A percentile compares a stretch with the other conserved stretches of the same genome.
Conservation (phyloP, 2,329 filamentous ascomycete species). For the Lasiodiplodia hormozganensis region DNA sequence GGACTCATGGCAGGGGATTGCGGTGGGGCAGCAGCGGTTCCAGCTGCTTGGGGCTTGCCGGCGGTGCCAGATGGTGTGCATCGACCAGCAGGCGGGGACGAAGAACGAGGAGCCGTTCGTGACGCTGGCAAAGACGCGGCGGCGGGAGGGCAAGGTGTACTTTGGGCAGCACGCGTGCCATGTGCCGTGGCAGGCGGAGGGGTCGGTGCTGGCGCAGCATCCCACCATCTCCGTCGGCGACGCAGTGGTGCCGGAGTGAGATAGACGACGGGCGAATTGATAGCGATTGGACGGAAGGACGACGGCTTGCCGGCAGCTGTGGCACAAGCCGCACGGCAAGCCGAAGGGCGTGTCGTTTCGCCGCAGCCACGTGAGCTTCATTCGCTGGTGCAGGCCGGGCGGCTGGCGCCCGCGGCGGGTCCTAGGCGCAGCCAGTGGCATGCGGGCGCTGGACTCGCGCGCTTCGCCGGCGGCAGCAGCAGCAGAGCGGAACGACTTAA, state of each 20-base stretch:
- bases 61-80: slow-evolving; percentile 94
- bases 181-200: slow-evolving; percentile 38
- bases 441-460: slow-evolving; percentile 3
- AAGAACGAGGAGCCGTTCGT: slow-evolving; percentile 81
- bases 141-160: slow-evolving; percentile 81
- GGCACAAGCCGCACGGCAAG: slow-evolving; percentile 12
- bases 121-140: slow-evolving; percentile 85
- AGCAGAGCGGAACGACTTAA: background rate
- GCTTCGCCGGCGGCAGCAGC: slow-evolving; percentile 3
- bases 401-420: slow-evolving; percentile 12
- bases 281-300: slow-evolving; percentile 11
- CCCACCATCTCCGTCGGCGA: slow-evolving; percentile 50
- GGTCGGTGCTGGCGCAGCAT: slow-evolving; percentile 40
- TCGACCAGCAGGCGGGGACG: slow-evolving; percentile 82
- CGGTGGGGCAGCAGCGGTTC: slow-evolving; percentile 70
- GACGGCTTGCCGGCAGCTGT: slow-evolving; percentile 13
- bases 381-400: slow-evolving; percentile 2
- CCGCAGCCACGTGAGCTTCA: slow-evolving; percentile 23
- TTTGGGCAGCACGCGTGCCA: slow-evolving; percentile 80
- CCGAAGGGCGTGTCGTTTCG: slow-evolving; percentile 9
- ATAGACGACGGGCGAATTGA: slow-evolving; percentile 13
- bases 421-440: background rate
- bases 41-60: slow-evolving; percentile 83
- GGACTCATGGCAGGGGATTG: slow-evolving; percentile 75
- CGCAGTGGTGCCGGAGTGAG: slow-evolving; percentile 32